Percentiles rank a stretch among this genome's conserved stretches.
Conservation (phyloP, 441 rosid species). For the Hura crepitans region DNA sequence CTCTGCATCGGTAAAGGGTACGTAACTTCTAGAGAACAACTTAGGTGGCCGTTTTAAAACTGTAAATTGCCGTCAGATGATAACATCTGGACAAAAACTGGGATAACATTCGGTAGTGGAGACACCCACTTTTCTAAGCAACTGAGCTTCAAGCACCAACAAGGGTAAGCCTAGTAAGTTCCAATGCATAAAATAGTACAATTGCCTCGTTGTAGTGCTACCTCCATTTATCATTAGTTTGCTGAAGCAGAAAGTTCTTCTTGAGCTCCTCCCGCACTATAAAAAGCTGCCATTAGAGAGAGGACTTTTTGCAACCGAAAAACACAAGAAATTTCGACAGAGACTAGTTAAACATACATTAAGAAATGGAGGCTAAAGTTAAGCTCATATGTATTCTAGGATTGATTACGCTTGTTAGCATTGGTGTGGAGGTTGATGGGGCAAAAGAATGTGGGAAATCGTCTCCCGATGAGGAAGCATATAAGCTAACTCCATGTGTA, state of each 20-base stretch:
- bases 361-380: constrained; percentile 29
- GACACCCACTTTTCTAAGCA: too few species aligned
- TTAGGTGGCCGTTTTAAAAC: too few species aligned
- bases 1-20: too few species aligned
- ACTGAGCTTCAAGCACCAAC: too few species aligned
- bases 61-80: too few species aligned
- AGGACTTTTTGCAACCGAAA: constrained; percentile 15
- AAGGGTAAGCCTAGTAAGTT: too few species aligned
- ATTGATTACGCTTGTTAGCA: constrained; percentile 25
- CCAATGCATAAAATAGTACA: too few species aligned
- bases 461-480: constrained; percentile 56
- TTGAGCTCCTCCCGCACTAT: constrained; percentile 23
- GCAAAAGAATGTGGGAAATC: constrained; percentile 67
- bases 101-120: too few species aligned
- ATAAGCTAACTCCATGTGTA: constrained; percentile 58
- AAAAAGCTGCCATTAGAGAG: constrained; percentile 11
- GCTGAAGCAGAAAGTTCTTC: neutral
- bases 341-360: too few species aligned
- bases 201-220: constrained; percentile 27
- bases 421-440: constrained; percentile 26
- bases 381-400: constrained; percentile 35
- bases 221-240: constrained; percentile 35
- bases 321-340: neutral
- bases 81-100: too few species aligned
- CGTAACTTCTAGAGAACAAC: too few species aligned